These are phyloP conservation scores for Cordyceps cateniannulata DNA, from an alignment of 2,329 filamentous ascomycete species.

Conservation along the genomic window DNA sequence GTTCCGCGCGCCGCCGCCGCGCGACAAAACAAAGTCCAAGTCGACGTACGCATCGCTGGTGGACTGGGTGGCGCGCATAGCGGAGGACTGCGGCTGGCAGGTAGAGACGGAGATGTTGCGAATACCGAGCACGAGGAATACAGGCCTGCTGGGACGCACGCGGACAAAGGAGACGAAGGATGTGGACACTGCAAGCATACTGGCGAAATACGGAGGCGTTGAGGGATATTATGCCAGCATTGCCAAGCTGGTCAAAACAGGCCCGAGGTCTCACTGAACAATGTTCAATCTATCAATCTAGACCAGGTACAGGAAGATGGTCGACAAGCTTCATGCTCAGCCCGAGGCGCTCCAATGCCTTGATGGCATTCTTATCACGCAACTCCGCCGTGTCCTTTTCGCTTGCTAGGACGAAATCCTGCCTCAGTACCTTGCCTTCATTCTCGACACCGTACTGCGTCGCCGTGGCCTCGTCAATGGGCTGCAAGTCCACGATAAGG, in stretches of 20 bases:
- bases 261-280: conserved; percentile 17
- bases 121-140: conserved; percentile 89
- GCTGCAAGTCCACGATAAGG: conserved; percentile 58
- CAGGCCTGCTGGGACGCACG: conserved; percentile 66
- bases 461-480: conserved; percentile 46
- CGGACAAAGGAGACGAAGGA: conserved; percentile 23
- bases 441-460: conserved; percentile 57
- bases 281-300: conserved; percentile 31
- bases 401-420: conserved; percentile 73
- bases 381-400: conserved; percentile 62
- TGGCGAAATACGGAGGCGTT: conserved; percentile 48
- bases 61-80: conserved; percentile 66
- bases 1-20: conserved; percentile 60
- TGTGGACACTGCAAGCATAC: conserved; percentile 36
- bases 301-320: conserved; percentile 68
- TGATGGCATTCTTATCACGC: conserved; percentile 56
- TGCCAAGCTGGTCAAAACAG: conserved; percentile 50
- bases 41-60: conserved; percentile 83
- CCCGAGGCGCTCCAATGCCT: conserved; percentile 61
- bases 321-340: conserved; percentile 63
- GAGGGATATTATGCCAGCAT: conserved; percentile 55
- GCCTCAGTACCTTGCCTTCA: conserved; percentile 56
- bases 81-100: conserved; percentile 64
- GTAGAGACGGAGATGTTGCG: conserved; percentile 80
- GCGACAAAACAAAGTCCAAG: conserved; percentile 40